Evolutionary conservation across 306 rosid genomes (phyloP).

Genomic region (Corylus heterophylla): DNA sequence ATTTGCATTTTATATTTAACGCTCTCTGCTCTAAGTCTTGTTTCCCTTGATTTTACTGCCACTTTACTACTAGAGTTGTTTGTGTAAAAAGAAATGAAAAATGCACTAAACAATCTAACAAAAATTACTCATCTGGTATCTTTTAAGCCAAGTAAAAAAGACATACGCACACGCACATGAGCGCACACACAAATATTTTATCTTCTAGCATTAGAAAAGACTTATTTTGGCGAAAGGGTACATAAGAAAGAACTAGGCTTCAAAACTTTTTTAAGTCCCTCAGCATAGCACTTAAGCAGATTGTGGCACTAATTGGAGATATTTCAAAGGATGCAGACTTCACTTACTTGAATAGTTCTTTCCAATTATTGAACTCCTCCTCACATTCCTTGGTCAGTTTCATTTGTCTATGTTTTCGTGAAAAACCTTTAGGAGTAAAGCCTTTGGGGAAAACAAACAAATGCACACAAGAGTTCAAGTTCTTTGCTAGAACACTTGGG

Average conservation of each 20-base stretch:
- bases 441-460: background rate
- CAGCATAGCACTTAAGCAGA: background rate
- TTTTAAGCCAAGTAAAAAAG: background rate
- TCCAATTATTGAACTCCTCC: background rate
- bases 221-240: background rate
- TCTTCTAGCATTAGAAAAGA: background rate
- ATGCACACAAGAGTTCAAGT: background rate
- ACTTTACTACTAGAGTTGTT: background rate
- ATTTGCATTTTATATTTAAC: background rate
- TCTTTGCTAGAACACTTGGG: background rate
- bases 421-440: background rate
- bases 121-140: background rate
- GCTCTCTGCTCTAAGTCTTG: background rate
- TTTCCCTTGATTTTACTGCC: background rate
- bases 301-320: background rate
- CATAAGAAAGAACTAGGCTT: background rate
- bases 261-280: background rate
- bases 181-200: background rate
- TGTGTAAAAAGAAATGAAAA: background rate
- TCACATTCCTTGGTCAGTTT: background rate
- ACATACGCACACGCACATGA: background rate
- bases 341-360: background rate
- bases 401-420: background rate
- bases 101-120: background rate
- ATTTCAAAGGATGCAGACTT: background rate